A percentile compares a stretch with the other conserved stretches of the same genome.
These are phyloP conservation scores for Ceratobasidium sp. DNA, from an alignment of 1,284 basidiomycete genomes.

Conservation along the genomic window DNA sequence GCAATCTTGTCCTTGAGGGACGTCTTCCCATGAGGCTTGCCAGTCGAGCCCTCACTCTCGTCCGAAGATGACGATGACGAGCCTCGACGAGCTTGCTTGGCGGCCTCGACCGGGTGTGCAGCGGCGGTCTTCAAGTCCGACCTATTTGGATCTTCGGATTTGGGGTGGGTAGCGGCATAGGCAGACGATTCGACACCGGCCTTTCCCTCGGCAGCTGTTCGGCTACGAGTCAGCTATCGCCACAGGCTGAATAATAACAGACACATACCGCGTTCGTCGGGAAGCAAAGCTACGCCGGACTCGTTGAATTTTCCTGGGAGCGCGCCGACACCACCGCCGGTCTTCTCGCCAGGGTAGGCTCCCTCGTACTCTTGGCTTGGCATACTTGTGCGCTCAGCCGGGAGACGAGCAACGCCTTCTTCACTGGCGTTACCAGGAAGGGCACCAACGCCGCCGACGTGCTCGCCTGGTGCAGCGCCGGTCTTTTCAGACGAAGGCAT, in stretches of 20 bases:
- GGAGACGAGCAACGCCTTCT: slow-evolving; percentile 31
- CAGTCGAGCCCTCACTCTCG: neutral
- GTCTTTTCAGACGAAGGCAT: slow-evolving; percentile 18
- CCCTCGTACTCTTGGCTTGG: slow-evolving; percentile 52
- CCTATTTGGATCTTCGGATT: slow-evolving; percentile 19
- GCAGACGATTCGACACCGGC: neutral
- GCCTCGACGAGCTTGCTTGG: slow-evolving; percentile 4
- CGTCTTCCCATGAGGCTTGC: neutral
- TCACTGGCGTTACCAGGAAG: slow-evolving; percentile 29
- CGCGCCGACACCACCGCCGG: slow-evolving; percentile 51
- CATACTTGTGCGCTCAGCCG: slow-evolving; percentile 43
- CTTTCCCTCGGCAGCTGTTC: slow-evolving; percentile 7
- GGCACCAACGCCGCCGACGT: slow-evolving; percentile 27
- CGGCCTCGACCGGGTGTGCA: slow-evolving; percentile 36
- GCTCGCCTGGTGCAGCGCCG: slow-evolving; percentile 38
- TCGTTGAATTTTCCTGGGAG: slow-evolving; percentile 51
- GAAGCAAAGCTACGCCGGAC: slow-evolving; percentile 53
- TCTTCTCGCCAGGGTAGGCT: slow-evolving; percentile 51
- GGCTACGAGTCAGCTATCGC: neutral
- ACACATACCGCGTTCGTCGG: slow-evolving; percentile 50
- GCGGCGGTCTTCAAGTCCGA: slow-evolving; percentile 28
- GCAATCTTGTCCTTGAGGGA: slow-evolving; percentile 53
- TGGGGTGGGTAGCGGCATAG: slow-evolving; percentile 14
- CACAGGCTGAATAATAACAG: neutral
- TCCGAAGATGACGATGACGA: slow-evolving; percentile 24